phyloP scores from a whole-genome alignment of 495 filamentous ascomycete species.

The Penicillium fimorum region DNA sequence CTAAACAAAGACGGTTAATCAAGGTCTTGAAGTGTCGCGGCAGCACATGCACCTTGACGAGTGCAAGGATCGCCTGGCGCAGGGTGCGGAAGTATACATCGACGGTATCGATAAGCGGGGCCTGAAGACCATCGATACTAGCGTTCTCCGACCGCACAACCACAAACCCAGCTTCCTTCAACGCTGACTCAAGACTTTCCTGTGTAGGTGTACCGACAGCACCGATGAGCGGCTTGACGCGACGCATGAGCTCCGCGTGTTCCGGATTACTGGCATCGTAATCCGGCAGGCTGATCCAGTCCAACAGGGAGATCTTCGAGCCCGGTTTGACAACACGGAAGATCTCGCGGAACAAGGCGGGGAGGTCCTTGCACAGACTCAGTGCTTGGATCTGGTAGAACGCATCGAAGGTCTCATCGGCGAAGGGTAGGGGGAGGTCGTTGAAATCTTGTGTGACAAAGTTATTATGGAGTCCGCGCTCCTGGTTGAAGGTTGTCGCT shows the following conservation, averaged over 20 bases:
- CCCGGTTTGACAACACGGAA: conserved; percentile 59
- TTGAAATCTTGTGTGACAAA: conserved; percentile 61
- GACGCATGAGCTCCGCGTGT: conserved; percentile 57
- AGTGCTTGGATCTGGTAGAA: conserved; percentile 67
- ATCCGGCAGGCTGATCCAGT: conserved; percentile 58
- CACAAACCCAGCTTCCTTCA: conserved; percentile 53
- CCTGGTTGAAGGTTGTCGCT: conserved; percentile 50
- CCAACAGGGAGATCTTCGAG: conserved; percentile 54
- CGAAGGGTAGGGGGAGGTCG: conserved; percentile 56
- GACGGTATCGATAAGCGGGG: conserved; percentile 59
- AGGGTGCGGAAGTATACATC: conserved; percentile 60
- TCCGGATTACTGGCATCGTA: conserved; percentile 55
- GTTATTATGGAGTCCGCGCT: conserved; percentile 49
- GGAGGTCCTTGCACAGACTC: conserved; percentile 57
- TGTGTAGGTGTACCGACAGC: conserved; percentile 63
- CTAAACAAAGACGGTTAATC: conserved; percentile 60
- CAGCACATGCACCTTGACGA: conserved; percentile 52
- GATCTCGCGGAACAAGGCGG: conserved; percentile 52
- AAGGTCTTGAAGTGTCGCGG: conserved; percentile 62
- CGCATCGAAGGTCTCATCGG: conserved; percentile 54
- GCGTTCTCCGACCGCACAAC: conserved; percentile 56
- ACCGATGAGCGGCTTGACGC: conserved; percentile 62
- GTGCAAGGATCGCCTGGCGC: conserved; percentile 50
- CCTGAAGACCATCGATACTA: conserved; percentile 56
- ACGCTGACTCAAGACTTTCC: conserved; percentile 48